These are phyloP conservation scores for Tilletia caries DNA, from an alignment of 1,284 basidiomycete species.

Conservation along the genomic window DNA sequence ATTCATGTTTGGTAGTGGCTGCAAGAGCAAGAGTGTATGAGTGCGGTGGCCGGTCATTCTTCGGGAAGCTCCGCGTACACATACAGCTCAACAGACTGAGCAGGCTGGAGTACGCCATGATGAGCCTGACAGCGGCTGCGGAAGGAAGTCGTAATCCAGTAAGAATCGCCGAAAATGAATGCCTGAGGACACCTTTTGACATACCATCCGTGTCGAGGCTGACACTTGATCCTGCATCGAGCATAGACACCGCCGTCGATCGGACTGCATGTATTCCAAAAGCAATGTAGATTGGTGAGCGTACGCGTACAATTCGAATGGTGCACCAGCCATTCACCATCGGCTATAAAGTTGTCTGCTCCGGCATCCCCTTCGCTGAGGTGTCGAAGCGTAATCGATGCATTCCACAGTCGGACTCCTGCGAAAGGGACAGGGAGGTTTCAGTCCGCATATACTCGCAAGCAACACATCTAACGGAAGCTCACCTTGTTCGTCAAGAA, in stretches of 20 bases:
- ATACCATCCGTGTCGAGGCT: no score
- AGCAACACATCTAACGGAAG: not conserved
- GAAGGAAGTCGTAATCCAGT: no score
- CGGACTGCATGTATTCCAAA: not conserved
- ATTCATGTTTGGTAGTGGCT: not conserved
- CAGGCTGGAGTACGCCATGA: not conserved
- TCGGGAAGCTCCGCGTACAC: not conserved
- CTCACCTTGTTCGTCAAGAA: not conserved
- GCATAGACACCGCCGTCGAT: not conserved
- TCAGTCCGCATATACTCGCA: not conserved
- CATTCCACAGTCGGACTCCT: slow-evolving; percentile 9
- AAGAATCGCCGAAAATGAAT: no score
- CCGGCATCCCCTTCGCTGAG: not conserved
- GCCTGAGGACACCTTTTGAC: not conserved
- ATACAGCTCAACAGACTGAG: not conserved
- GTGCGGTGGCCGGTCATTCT: not conserved
- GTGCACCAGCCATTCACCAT: not conserved
- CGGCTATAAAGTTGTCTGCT: not conserved
- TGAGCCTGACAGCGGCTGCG: not conserved
- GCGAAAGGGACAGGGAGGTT: not conserved
- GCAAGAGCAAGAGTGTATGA: not conserved
- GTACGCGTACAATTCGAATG: not conserved
- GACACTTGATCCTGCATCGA: not conserved
- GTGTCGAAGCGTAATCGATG: not conserved
- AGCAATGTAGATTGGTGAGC: not conserved